Percentiles rank a stretch among this genome's conserved stretches.
Evolutionary conservation across 768 basidiomycete genomes (phyloP).

Genomic region (Agaricus sinodeliciosus): DNA sequence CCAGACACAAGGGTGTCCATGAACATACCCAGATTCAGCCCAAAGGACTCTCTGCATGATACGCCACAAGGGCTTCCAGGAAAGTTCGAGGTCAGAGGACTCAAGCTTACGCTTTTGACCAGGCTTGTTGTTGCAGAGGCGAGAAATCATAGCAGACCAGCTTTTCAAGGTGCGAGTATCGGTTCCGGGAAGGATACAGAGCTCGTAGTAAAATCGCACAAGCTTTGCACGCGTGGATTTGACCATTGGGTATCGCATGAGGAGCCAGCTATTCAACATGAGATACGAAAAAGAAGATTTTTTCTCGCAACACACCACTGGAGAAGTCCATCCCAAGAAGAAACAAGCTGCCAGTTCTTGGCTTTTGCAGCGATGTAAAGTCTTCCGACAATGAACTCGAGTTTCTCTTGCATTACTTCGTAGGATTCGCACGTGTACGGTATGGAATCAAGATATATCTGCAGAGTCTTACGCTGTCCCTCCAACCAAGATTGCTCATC

Average conservation of each 20-base stretch:
- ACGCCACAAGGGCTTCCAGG: slow-evolving; percentile 76
- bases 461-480: slow-evolving; percentile 53
- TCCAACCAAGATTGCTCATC: slow-evolving; percentile 39
- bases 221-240: slow-evolving; percentile 66
- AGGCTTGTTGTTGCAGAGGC: slow-evolving; percentile 60
- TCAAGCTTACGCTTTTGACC: slow-evolving; percentile 65
- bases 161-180: slow-evolving; percentile 64
- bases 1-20: slow-evolving; percentile 41
- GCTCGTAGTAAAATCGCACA: slow-evolving; percentile 70
- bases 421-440: slow-evolving; percentile 71
- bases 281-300: neutral
- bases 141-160: slow-evolving; percentile 76
- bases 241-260: slow-evolving; percentile 74
- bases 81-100: slow-evolving; percentile 55
- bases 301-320: slow-evolving; percentile 49
- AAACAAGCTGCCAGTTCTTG: slow-evolving; percentile 68
- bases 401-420: slow-evolving; percentile 63
- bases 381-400: slow-evolving; percentile 64
- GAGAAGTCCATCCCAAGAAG: slow-evolving; percentile 74
- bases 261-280: slow-evolving; percentile 53
- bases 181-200: slow-evolving; percentile 70
- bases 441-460: slow-evolving; percentile 58
- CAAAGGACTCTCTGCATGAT: slow-evolving; percentile 68
- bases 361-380: slow-evolving; percentile 66
- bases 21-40: slow-evolving; percentile 58